Base-by-base conservation (phyloP, 2,329 filamentous ascomycete genomes). In the Lachnellula cervina region DNA sequence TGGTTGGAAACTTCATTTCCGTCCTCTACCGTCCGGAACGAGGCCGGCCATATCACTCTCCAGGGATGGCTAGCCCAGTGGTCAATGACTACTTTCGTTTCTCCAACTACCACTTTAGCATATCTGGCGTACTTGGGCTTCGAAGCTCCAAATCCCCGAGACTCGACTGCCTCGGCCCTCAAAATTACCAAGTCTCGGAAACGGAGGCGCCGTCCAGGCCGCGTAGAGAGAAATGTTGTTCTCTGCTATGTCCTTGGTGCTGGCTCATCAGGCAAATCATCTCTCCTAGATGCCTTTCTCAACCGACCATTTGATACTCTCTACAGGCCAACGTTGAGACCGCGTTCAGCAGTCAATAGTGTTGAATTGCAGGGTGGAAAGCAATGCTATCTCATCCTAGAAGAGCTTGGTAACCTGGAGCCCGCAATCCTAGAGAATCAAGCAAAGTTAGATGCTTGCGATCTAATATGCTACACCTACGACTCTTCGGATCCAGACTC, bases 1-100 rank as follows among this genome's bases (percentile, higher is more conserved):
- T 99, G 94, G 94, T 77, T 84, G 0, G 92, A 97, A 61, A 88
- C 88, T 1, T 89, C 84, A 0, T 99, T 99, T 67, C 94, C 94
- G 1, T 91, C 89, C 0, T 96, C 90, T 23, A 97, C 94, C 0
- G 93, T 97, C 17, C 87, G 90, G 43, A 97, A 97, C 68, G 94
- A 99, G 72, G 90, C 90, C 8, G 94, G 94, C 0, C 84, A 97
- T 70, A 92, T 99, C 59, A 99, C 94, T 1, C 78, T 99, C 4
- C 94, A 99, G 71, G 94, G 94, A 2, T 99, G 94, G 94, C 82
- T 99, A 38, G 94, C 94, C 4, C 94, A 99, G 67, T 99, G 94
- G 94, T 97, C 92, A 70, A 99, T 99, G 94, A 99, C 94, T 0
- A 99, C 94, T 0, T 99, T 97, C 66, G 84, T 95, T 58, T 92